These are phyloP conservation scores for Coniochaeta sp. DNA, from an alignment of 2,329 filamentous ascomycete species.

Conservation along the genomic window DNA sequence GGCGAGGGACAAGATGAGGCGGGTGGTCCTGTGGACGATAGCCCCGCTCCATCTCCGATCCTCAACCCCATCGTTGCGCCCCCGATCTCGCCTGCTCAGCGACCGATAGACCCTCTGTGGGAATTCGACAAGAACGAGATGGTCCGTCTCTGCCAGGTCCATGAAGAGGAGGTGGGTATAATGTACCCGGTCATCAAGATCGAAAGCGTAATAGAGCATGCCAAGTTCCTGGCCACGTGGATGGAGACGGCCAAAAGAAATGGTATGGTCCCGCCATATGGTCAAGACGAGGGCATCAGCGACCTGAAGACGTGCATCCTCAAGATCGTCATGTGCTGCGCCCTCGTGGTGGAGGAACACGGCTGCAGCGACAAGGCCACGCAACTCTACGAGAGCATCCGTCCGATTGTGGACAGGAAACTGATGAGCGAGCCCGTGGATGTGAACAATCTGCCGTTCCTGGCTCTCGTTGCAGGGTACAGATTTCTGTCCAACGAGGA, in stretches of 20 bases:
- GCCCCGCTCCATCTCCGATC: constrained; percentile 23
- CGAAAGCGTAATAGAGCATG: constrained; percentile 61
- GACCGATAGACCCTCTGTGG: constrained; percentile 66
- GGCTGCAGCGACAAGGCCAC: constrained; percentile 70
- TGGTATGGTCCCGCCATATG: constrained; percentile 19
- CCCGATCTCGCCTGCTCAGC: constrained; percentile 15
- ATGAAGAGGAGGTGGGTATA: constrained; percentile 83
- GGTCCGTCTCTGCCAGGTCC: constrained; percentile 66
- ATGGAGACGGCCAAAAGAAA: constrained; percentile 47
- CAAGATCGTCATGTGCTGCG: constrained; percentile 77
- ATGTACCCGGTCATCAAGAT: constrained; percentile 88
- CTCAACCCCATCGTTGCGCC: constrained; percentile 26
- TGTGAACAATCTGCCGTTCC: constrained; percentile 38
- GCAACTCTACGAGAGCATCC: constrained; percentile 69
- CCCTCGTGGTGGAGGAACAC: constrained; percentile 68
- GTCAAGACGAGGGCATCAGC: constrained; percentile 30
- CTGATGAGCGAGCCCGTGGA: constrained; percentile 46
- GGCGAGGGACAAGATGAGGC: constrained; percentile 57
- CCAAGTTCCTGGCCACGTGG: constrained; percentile 61
- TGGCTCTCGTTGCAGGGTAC: constrained; percentile 53
- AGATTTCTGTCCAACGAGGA: constrained; percentile 84
- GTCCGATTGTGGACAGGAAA: constrained; percentile 60
- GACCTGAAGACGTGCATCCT: constrained; percentile 58
- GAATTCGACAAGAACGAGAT: constrained; percentile 72
- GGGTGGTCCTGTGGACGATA: constrained; percentile 29